These are phyloP conservation scores for Graphiopsis chlorocephala DNA, from an alignment of 2,329 filamentous ascomycete species.

Conservation along the genomic window DNA sequence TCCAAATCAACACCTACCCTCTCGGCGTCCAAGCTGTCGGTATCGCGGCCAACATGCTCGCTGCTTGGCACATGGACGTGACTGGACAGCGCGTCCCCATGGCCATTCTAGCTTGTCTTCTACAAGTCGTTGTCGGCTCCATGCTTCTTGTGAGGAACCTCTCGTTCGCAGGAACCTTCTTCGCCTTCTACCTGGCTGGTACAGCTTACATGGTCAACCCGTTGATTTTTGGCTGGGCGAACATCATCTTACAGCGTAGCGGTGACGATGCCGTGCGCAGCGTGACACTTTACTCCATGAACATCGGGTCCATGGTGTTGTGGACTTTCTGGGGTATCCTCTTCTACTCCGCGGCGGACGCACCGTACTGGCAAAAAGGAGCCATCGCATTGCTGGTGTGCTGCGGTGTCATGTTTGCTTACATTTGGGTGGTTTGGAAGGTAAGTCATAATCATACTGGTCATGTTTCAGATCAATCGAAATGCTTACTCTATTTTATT, in stretches of 20 bases:
- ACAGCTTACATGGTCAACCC: constrained; percentile 44
- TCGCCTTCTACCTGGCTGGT: constrained; percentile 40
- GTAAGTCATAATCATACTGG: not conserved
- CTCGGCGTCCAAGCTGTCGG: constrained; percentile 57
- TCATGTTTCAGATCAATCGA: not conserved
- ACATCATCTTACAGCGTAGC: constrained; percentile 36
- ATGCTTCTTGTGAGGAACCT: constrained; percentile 29
- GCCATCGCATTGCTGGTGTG: constrained; percentile 23
- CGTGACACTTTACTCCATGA: constrained; percentile 44
- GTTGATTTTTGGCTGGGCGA: constrained; percentile 41
- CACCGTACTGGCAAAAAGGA: constrained; percentile 24
- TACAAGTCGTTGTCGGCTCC: constrained; percentile 36
- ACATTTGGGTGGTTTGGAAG: not conserved
- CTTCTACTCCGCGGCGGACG: constrained; percentile 35
- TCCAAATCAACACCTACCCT: constrained; percentile 57
- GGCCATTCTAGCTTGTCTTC: constrained; percentile 32
- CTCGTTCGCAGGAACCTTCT: constrained; percentile 35
- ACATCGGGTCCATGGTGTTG: constrained; percentile 39
- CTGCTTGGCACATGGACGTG: constrained; percentile 39
- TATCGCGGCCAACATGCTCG: constrained; percentile 48
- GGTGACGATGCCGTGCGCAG: constrained; percentile 44
- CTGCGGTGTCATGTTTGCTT: not conserved
- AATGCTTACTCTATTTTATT: not conserved
- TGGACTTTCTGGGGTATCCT: constrained; percentile 49
- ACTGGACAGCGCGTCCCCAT: constrained; percentile 34